Evolutionary conservation across 805 yeast genomes (phyloP).

Genomic region (Nakazawaea wyomingensis): DNA sequence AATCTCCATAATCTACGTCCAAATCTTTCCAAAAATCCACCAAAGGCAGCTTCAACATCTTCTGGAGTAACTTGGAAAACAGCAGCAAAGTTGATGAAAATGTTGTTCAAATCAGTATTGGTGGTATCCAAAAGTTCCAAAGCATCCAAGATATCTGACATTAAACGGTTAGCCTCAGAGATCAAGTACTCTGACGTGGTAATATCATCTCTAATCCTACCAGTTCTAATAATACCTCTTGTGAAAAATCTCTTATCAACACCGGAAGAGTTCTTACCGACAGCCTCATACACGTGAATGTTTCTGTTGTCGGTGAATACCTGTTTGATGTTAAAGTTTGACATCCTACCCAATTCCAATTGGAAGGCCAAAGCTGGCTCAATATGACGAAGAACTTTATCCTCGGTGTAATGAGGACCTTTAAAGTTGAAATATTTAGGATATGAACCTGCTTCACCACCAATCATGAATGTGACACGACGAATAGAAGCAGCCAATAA

Average conservation of each 20-base stretch:
- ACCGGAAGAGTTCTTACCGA: conserved; percentile 82
- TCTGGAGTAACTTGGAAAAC: conserved; percentile 91
- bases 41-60: conserved; percentile 96
- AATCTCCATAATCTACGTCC: conserved; percentile 96
- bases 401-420: conserved; percentile 81
- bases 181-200: conserved; percentile 90
- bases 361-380: conserved; percentile 99
- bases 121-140: conserved; percentile 91
- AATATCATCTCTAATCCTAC: conserved; percentile 88
- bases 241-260: conserved; percentile 95
- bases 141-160: conserved; percentile 94
- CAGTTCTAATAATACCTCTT: conserved; percentile 95
- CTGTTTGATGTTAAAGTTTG: conserved; percentile 92
- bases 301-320: conserved; percentile 95
- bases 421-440: conserved; percentile 96
- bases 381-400: conserved; percentile 91
- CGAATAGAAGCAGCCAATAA: conserved; percentile 71
- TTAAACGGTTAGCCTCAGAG: conserved; percentile 92
- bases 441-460: conserved; percentile 76
- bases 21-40: conserved; percentile 94
- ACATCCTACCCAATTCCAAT: conserved; percentile 87
- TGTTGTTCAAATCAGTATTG: conserved; percentile 94
- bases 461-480: conserved; percentile 89
- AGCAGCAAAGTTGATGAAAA: conserved; percentile 94
- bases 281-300: conserved; percentile 95